Conservation (phyloP, 192 early-diverging fungal genomes). For the Anaeromyces robustus region DNA sequence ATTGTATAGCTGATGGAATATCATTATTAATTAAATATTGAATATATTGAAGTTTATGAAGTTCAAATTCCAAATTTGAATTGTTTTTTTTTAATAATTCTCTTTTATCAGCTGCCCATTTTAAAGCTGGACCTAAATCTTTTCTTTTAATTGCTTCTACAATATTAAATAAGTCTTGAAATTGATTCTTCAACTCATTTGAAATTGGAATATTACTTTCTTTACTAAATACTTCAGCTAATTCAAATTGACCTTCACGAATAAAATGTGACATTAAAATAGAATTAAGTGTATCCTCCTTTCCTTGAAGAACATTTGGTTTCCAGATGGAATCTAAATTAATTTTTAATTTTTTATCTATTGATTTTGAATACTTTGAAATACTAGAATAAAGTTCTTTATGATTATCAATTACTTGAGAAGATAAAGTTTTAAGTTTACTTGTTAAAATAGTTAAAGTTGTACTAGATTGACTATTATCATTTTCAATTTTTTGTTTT, state of each 20-base stretch:
- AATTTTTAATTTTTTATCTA: slow-evolving; percentile 43
- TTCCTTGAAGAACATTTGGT: slow-evolving; percentile 20
- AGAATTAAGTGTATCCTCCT: background rate
- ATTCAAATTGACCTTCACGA: slow-evolving; percentile 64
- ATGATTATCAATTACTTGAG: slow-evolving; percentile 5
- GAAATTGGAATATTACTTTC: slow-evolving; percentile 19
- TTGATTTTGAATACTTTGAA: slow-evolving; percentile 9
- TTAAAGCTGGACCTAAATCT: slow-evolving; percentile 5
- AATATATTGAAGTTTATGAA: slow-evolving; percentile 64
- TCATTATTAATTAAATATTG: slow-evolving; percentile 39
- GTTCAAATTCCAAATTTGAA: slow-evolving; percentile 70
- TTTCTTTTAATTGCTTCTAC: slow-evolving; percentile 29
- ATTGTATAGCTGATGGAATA: slow-evolving; percentile 44
- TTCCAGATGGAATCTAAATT: slow-evolving; percentile 40
- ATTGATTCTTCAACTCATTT: slow-evolving; percentile 36
- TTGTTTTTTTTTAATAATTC: slow-evolving; percentile 32
- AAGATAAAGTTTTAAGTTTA: background rate
- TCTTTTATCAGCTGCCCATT: slow-evolving; percentile 55
- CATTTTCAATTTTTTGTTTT: slow-evolving; percentile 17
- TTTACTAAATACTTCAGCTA: slow-evolving; percentile 46
- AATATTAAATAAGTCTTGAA: slow-evolving; percentile 69
- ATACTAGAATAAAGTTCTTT: background rate
- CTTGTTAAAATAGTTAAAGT: background rate
- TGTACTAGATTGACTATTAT: background rate
- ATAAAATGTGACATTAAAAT: background rate